A percentile compares a stretch with the other conserved stretches of the same genome.
Conservation (phyloP, 2,329 filamentous ascomycete species). For the Alternaria longipes region DNA sequence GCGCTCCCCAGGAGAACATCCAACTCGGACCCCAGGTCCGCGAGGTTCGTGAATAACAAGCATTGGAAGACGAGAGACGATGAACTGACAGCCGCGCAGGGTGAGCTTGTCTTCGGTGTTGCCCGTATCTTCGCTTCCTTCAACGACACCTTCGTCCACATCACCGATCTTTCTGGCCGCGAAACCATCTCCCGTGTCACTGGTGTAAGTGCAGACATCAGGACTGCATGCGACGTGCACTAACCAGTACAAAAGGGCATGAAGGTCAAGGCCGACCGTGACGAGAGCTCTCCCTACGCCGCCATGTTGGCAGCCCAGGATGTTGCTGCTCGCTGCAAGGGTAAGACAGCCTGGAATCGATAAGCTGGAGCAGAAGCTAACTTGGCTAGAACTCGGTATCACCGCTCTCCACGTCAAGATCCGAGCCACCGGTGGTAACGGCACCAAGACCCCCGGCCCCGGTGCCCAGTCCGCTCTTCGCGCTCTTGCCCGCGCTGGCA, state of each 20-base stretch:
- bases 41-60: constrained; percentile 66
- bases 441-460: constrained; percentile 99
- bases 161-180: constrained; percentile 98
- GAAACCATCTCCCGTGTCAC: constrained; percentile 99
- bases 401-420: constrained; percentile 99
- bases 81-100: constrained; percentile 57
- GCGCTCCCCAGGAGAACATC: constrained; percentile 91
- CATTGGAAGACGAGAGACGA: constrained; percentile 12
- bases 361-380: background rate
- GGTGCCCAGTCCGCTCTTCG: constrained; percentile 99
- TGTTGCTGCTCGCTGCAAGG: constrained; percentile 82
- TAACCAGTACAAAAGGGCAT: constrained; percentile 59
- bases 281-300: constrained; percentile 99
- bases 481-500: constrained; percentile 97
- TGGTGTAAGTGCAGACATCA: constrained; percentile 68
- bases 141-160: constrained; percentile 78
- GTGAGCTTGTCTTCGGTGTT: constrained; percentile 97
- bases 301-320: constrained; percentile 99
- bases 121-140: constrained; percentile 94
- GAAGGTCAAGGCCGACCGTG: constrained; percentile 97
- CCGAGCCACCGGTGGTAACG: constrained; percentile 99
- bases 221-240: constrained; percentile 6
- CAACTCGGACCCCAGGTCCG: constrained; percentile 90
- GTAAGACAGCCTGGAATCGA: constrained; percentile 2
- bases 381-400: constrained; percentile 72